Conservation (phyloP, 495 filamentous ascomycete genomes). For the Paragyromitra xinjiangensis region DNA sequence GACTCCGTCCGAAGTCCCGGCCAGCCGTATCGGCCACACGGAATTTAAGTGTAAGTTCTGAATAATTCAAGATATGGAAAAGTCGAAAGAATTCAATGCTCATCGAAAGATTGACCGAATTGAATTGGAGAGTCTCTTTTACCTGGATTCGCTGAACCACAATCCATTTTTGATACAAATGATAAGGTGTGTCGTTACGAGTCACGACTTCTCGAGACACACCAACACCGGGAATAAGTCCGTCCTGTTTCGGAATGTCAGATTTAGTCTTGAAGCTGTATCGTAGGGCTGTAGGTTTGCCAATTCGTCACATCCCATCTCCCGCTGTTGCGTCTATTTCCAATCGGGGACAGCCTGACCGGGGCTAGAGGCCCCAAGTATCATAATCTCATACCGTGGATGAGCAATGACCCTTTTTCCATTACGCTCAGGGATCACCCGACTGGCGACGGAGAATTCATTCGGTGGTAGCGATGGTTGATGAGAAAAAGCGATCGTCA, state of each 20-base stretch:
- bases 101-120: constrained; percentile 40
- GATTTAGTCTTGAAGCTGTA: constrained; percentile 45
- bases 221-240: constrained; percentile 55
- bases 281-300: constrained; percentile 56
- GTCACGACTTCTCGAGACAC: constrained; percentile 45
- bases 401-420: constrained; percentile 55
- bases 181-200: constrained; percentile 45
- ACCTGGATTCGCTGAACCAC: constrained; percentile 32
- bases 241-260: constrained; percentile 55
- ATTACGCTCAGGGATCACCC: constrained; percentile 54
- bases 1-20: constrained; percentile 32
- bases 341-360: constrained; percentile 54
- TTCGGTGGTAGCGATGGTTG: constrained; percentile 56
- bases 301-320: constrained; percentile 56
- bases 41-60: constrained; percentile 22
- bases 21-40: constrained; percentile 24
- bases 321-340: constrained; percentile 56
- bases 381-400: constrained; percentile 50
- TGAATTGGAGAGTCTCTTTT: constrained; percentile 40
- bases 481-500: constrained; percentile 54
- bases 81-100: constrained; percentile 29
- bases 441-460: constrained; percentile 56
- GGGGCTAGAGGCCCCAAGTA: constrained; percentile 49
- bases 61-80: constrained; percentile 9
- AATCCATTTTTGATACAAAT: constrained; percentile 47